Evolutionary conservation across 2,329 filamentous ascomycete genomes (phyloP), one percentile per base, ranked within the genome.

Genomic region (Exserohilum turcica): DNA sequence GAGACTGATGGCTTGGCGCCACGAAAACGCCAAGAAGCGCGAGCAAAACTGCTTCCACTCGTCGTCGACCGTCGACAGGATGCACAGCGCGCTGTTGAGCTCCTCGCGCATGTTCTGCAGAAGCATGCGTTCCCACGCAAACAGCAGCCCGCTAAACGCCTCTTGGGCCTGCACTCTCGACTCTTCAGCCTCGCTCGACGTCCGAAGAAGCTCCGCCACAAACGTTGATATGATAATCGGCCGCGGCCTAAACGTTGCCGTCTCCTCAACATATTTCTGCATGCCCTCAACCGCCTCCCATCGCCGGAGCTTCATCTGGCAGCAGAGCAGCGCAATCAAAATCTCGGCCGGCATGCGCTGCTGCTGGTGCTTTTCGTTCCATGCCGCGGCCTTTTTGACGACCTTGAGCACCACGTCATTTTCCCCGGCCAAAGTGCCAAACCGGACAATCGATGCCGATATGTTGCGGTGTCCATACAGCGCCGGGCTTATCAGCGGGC

Each of bases 381-480:
- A 61, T 6, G 43, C 51, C 4, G 60, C 61, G 7, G 59, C 56
- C 31, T 47, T 56, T 33, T 69, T 64, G 33, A 74, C 60, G 19
- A 73, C 63, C 15, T 71, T 61, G 31, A 74, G 28, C 6, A 74
- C 68, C 6, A 74, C 57, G 1, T 70, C 61, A 13, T 74, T 67
- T 54, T 85, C 79, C 33, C 77, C 71, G 9, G 80, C 79, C 15
- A 79, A 77, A 9, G 78, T 73, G 6, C 82, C 83, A 60, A 83
- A 85, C 15, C 80, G 78, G 29, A 85, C 74, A 24, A 86, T 71
- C 0, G 82, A 78, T 10, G 83, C 78, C 2, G 79, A 76, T 19
- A 86, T 71, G 42, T 72, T 71, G 27, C 77, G 77, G 55, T 83
- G 71, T 2, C 63, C 64, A 59, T 84, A 85, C 21, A 77, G 57